Conservation (phyloP, 1,139 yeast species). For the Saccharomyces hybrid region DNA sequence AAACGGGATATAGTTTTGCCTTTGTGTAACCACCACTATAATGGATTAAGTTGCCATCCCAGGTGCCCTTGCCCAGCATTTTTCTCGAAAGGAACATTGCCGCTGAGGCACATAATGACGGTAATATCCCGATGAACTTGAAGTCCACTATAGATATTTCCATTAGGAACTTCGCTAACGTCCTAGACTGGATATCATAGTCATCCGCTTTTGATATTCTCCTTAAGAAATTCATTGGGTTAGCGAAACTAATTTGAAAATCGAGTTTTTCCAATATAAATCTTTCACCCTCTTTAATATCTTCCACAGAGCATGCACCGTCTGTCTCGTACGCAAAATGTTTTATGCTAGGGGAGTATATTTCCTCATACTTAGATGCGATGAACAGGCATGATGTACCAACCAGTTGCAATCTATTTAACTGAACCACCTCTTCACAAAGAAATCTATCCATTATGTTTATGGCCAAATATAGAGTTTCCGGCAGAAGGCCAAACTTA, state of each 20-base stretch:
- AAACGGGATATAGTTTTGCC: constrained; percentile 58
- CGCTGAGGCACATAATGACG: constrained; percentile 79
- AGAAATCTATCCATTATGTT: constrained; percentile 85
- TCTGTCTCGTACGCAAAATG: constrained; percentile 83
- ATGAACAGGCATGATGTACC: constrained; percentile 85
- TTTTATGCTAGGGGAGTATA: constrained; percentile 75
- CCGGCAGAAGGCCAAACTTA: constrained; percentile 78
- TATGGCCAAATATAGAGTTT: constrained; percentile 77
- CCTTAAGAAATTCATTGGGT: constrained; percentile 86
- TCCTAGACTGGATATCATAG: constrained; percentile 82
- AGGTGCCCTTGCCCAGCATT: constrained; percentile 60
- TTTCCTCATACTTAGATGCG: constrained; percentile 92
- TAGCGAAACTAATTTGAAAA: constrained; percentile 77
- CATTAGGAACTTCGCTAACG: constrained; percentile 78
- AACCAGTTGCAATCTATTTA: constrained; percentile 74
- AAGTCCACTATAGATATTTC: constrained; percentile 78
- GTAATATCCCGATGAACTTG: constrained; percentile 64
- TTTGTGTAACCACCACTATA: constrained; percentile 86
- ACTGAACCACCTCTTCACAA: constrained; percentile 65
- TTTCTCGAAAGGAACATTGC: constrained; percentile 81
- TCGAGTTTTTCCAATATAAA: constrained; percentile 63
- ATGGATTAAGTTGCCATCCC: constrained; percentile 75
- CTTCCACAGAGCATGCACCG: constrained; percentile 63
- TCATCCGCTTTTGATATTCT: constrained; percentile 90
- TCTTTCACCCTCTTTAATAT: constrained; percentile 76